Percentiles rank a stretch among this genome's conserved stretches.
phyloP scores from a whole-genome alignment of 202 grass and related monocot genomes.

The Elaeis oleifera region DNA sequence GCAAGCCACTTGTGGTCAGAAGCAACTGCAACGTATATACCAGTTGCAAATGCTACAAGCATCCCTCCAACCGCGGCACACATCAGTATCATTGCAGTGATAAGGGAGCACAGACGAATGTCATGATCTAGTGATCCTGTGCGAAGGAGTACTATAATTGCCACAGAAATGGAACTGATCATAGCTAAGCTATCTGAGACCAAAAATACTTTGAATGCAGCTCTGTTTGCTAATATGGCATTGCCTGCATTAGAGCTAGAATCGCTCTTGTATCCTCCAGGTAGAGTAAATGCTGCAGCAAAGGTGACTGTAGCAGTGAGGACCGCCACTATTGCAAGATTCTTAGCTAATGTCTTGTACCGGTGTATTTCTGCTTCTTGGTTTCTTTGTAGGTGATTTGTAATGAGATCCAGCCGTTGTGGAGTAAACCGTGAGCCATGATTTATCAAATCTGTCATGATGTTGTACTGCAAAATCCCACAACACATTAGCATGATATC shows the following conservation, averaged over 20 bases:
- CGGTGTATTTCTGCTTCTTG: conserved; percentile 1
- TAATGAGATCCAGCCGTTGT: neutral
- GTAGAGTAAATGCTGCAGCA: conserved; percentile 36
- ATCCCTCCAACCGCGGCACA: neutral
- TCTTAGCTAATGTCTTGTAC: neutral
- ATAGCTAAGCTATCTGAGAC: conserved; percentile 34
- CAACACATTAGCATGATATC: no score
- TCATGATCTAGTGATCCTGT: conserved; percentile 10
- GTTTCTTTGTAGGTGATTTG: neutral
- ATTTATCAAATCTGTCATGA: neutral
- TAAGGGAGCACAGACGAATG: neutral
- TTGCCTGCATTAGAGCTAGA: conserved; percentile 13
- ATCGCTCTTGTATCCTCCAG: conserved; percentile 25
- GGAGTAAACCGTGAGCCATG: conserved; percentile 3
- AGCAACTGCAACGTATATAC: neutral
- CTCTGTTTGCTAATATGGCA: conserved; percentile 13
- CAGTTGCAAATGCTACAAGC: conserved; percentile 1
- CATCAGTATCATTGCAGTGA: neutral
- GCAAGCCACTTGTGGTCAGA: neutral
- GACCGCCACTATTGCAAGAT: conserved; percentile 23
- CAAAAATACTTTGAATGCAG: conserved; percentile 25
- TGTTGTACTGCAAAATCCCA: neutral
- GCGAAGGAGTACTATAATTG: conserved; percentile 20
- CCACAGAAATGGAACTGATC: conserved; percentile 30
- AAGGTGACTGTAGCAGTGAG: conserved; percentile 46